Base-by-base conservation (phyloP, 176 grass and related monocot species). In the Oryza officinalis region DNA sequence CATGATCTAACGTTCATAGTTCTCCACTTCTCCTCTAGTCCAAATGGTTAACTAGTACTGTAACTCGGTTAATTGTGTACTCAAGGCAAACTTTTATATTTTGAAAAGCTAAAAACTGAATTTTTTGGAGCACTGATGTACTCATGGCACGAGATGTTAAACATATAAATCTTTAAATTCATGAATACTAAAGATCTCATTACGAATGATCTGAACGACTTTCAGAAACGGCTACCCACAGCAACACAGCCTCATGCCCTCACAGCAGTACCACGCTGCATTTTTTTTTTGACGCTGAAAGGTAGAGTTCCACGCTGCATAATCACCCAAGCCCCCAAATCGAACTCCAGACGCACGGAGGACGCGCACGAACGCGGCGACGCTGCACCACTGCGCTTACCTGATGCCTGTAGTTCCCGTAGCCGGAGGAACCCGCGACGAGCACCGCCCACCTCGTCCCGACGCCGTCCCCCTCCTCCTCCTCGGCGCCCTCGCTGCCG, bases 391-490 rank as follows among this genome's bases (percentile, higher is more conserved):
- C 6, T 20, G 37, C 9, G 28, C 38, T 74, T 50, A 92, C 95
- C 95, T 98, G 95, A 70, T 98, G 95, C 79, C 95, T 81, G 76
- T 97, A 94, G 80, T 97, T 97, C 6, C 81, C 90, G 61, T 89
- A 98, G 70, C 95, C 92, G 26, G 84, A 87, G 63, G 95, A 98
- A 15, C 95, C 95, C 26, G 92, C 92, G 60, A 98, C 90, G 80
- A 98, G 95, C 54, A 98, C 86, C n/a, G 92, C 95, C 92, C 95
- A 98, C 84, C 84, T 93, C 43, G 90, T 97, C n/a, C 91, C 88
- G 46, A 82, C 75, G 57, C 46, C 75, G 63, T 74, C 92, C 2
- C 2, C 33, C 6, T 74, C 90, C 20, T 81, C 71, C 45, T 71
- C 67, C 13, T 54, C 74, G n/a, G 13, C 1, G n/a, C 50, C 32